Percentiles rank a stretch among this genome's conserved stretches.
phyloP scores from a whole-genome alignment of 306 rosid genomes.

The Abrus pulchellus region DNA sequence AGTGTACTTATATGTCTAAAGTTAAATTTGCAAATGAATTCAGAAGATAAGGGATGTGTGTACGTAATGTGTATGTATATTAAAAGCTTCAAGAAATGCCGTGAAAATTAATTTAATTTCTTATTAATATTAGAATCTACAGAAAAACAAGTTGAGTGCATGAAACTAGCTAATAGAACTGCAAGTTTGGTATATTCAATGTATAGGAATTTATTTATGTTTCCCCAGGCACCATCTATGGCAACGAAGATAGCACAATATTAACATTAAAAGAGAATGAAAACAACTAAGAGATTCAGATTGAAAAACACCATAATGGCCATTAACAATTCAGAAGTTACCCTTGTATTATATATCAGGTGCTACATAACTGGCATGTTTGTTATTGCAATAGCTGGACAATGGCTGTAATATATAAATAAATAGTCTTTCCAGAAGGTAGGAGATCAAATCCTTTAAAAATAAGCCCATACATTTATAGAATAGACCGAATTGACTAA shows the following conservation, averaged over 20 bases:
- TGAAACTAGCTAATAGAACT: constrained; percentile 35
- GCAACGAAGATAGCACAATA: constrained; percentile 21
- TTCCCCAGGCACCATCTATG: constrained; percentile 26
- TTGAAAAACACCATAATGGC: constrained; percentile 6
- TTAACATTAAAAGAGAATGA: constrained; percentile 7
- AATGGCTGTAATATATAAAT: constrained; percentile 34
- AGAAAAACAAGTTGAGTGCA: constrained; percentile 11
- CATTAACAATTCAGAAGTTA: constrained; percentile 27
- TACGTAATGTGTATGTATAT: neutral
- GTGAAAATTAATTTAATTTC: neutral
- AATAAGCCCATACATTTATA: constrained; percentile 8
- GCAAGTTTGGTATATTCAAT: constrained; percentile 22
- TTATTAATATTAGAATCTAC: neutral
- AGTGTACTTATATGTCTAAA: neutral
- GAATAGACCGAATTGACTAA: neutral
- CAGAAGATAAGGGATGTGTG: neutral
- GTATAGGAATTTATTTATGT: constrained; percentile 39
- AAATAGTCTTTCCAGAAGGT: constrained; percentile 25
- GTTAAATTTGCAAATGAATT: neutral
- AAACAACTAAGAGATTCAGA: constrained; percentile 35
- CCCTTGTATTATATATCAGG: neutral
- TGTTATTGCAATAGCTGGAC: constrained; percentile 42
- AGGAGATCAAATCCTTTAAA: constrained; percentile 44
- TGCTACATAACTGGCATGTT: constrained; percentile 34
- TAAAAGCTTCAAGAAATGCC: constrained; percentile 25